Conservation (phyloP, 2,329 filamentous ascomycete species). For the Tolypocladium album region DNA sequence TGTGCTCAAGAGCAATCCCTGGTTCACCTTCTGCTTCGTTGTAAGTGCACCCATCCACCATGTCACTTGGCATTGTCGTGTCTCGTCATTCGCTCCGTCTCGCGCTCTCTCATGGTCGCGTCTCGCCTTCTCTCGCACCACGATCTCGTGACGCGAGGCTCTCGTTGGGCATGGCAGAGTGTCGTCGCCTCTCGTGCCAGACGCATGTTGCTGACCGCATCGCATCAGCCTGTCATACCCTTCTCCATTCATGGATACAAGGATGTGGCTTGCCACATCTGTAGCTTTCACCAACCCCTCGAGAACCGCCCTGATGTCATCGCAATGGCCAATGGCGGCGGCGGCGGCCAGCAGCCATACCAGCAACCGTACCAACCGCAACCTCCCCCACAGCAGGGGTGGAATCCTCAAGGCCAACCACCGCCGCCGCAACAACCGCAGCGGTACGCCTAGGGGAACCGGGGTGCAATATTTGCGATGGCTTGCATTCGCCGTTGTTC, state of each 20-base stretch:
- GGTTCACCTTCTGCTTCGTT: conserved; percentile 74
- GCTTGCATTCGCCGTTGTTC: not conserved
- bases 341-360: conserved; percentile 19
- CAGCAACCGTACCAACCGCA: conserved; percentile 12
- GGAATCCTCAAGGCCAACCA: conserved; percentile 10
- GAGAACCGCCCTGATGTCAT: conserved; percentile 45
- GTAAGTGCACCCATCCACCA: conserved; percentile 26
- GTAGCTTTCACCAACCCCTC: conserved; percentile 62
- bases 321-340: conserved; percentile 36
- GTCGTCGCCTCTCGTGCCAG: not conserved
- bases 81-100: not conserved
- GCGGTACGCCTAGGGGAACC: conserved; percentile 14
- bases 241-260: conserved; percentile 57
- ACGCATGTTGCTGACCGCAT: conserved; percentile 8
- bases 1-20: conserved; percentile 54
- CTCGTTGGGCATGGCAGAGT: not conserved
- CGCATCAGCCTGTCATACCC: conserved; percentile 53
- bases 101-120: not conserved
- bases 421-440: conserved; percentile 15
- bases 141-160: not conserved
- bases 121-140: not conserved
- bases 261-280: conserved; percentile 64
- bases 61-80: not conserved
- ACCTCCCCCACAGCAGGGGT: conserved; percentile 19
- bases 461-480: not conserved